Conservation (phyloP, 495 filamentous ascomycete species). For the Delitschia confertaspora region DNA sequence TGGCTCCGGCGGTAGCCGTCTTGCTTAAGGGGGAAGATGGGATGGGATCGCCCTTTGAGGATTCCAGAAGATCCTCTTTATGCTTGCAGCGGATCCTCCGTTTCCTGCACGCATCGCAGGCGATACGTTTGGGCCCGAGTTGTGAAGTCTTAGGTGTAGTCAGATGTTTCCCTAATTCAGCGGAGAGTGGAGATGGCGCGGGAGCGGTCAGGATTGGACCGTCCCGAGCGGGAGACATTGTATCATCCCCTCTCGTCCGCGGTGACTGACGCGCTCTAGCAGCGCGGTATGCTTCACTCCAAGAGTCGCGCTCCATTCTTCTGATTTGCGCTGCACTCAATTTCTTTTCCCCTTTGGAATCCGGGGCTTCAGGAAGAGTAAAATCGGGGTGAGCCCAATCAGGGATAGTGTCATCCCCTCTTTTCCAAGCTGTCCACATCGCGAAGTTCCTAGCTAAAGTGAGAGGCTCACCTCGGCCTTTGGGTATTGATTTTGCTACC, state of each 20-base stretch:
- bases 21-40: conserved; percentile 3
- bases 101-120: conserved; percentile 39
- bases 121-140: conserved; percentile 39
- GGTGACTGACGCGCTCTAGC: conserved; percentile 12
- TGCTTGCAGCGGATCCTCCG: conserved; percentile 41
- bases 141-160: conserved; percentile 40
- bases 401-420: conserved; percentile 58
- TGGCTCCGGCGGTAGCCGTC: background rate
- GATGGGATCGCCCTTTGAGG: too few species aligned
- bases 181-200: conserved; percentile 5
- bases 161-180: conserved; percentile 17
- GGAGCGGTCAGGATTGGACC: background rate
- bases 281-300: conserved; percentile 25
- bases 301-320: conserved; percentile 30
- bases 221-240: background rate
- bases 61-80: too few species aligned
- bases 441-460: conserved; percentile 54
- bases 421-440: conserved; percentile 67
- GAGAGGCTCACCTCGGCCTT: conserved; percentile 53
- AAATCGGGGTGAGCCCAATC: conserved; percentile 49
- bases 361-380: conserved; percentile 22
- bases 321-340: conserved; percentile 32
- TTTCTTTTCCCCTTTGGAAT: conserved; percentile 30
- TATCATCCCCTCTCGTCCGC: conserved; percentile 10
- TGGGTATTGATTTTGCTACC: conserved; percentile 57